Base-by-base conservation (phyloP, 345 rosid genomes). In the Combretum micranthum region DNA sequence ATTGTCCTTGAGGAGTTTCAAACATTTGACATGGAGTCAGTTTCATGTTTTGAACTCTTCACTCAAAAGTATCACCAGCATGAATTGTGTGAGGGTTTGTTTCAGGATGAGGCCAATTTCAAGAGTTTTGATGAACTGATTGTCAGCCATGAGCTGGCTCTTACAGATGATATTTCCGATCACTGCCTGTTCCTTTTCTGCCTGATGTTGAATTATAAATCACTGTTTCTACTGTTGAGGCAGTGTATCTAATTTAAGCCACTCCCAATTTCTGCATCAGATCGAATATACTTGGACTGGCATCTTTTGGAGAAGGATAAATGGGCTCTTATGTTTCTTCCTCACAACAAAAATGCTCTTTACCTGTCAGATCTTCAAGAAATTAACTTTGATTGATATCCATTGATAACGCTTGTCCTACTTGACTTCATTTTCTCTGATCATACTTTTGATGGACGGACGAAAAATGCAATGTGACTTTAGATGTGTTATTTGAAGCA, bases 211-310 rank as follows among this genome's bases (percentile, higher is more conserved):
- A 65, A 70, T 68, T 53, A 59, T 57, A 54, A 56, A 62, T 72
- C 88, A 63, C 49, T 74, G 26, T 46, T 69, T 59, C 74, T n/a
- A 59, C 66, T 63, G 53, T 69, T 65, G 84, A 72, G 64, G 73
- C 73, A 65, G 66, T 62, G 39, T 87, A 51, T 65, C 79, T 44
- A 62, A 62, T 62, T 50, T 82, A 65, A 77, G 77, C 76, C 69
- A 58, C 68, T 63, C 51, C 74, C 77, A 10, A 70, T 82, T 22
- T 74, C 88, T 60, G 80, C 83, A 55, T 84, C 94, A 50, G 77
- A 83, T 78, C 84, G 78, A 70, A 89, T 93, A 61, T 93, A 93
- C 81, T 71, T 93, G 77, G 80, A 88, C 62, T 89, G 92, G 96
- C 74, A 76, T 69, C 81, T 89, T 54, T 70, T 87, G 59, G 92